Evolutionary conservation across 1,139 yeast genomes (phyloP), one percentile per base, ranked within the genome.

Genomic region (Hyphopichia burtonii): DNA sequence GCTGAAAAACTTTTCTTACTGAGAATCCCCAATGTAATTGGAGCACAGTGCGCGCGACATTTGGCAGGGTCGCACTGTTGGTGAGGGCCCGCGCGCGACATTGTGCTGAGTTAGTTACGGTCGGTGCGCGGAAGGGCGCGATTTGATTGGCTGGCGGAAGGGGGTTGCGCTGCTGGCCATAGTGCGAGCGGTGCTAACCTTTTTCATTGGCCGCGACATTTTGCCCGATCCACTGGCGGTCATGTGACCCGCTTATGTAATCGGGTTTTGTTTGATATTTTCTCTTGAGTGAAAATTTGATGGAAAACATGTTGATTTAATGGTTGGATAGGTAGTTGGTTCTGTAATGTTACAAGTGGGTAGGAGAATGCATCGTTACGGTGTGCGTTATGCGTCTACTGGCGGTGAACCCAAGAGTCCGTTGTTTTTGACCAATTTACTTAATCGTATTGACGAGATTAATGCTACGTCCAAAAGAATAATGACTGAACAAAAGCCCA

Each of bases 391-490:
- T n/a, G n/a, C n/a, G n/a, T n/a, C n/a, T n/a, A n/a, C n/a, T n/a
- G n/a, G n/a, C n/a, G n/a, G n/a, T n/a, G n/a, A n/a, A n/a, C n/a
- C n/a, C n/a, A 35, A 35, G n/a, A 16, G 19, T 25, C 37, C 28
- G n/a, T 35, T 35, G 25, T 36, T 36, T 20, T 36, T 36, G 17
- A 27, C 38, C 11, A 36, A 59, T 33, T 56, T 69, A 46, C 63
- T 69, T 57, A 62, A 61, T 44, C 55, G 71, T 50, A 65, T 69
- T 44, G 73, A 69, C 43, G 46, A 48, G 31, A 64, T 66, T 44
- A 61, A 65, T 23, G 43, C 56, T 42, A 58, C 52, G 39, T 44
- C 53, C 31, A 36, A 32, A 27, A 39, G 27, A n/a, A 20, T 20
- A 19, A 20, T n/a, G n/a, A 33, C n/a, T 12, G 16, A 33, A 8